Evolutionary conservation across 192 early-diverging fungal genomes (phyloP).

Genomic region (Coemansia sp.): DNA sequence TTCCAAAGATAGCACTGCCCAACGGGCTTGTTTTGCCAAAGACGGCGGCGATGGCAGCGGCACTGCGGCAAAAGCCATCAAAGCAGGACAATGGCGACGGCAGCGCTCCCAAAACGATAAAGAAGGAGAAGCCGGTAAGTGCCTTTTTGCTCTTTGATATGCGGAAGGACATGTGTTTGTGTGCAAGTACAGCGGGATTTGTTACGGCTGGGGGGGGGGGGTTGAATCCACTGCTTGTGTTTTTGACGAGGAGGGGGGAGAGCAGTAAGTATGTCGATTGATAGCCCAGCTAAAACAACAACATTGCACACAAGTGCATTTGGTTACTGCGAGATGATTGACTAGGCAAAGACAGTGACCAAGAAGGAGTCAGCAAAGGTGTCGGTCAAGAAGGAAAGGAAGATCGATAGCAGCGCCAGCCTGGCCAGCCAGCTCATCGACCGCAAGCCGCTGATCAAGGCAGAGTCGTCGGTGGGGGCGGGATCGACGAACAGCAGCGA

Average conservation of each 20-base stretch:
- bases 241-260: no score
- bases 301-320: no score
- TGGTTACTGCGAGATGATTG: no score
- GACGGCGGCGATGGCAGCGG: background rate
- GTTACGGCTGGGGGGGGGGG: background rate
- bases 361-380: background rate
- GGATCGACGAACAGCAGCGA: conserved; percentile 35
- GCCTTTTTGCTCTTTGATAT: background rate
- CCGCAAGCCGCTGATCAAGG: conserved; percentile 44
- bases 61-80: background rate
- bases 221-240: no score
- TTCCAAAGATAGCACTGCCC: no score
- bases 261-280: no score
- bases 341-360: background rate
- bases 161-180: background rate
- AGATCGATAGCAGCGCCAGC: background rate
- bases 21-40: conserved; percentile 4
- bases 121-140: conserved; percentile 16
- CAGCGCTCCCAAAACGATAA: conserved; percentile 6
- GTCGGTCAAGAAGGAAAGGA: conserved; percentile 19
- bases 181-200: no score
- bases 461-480: conserved; percentile 28
- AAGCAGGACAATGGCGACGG: background rate
- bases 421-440: conserved; percentile 18
- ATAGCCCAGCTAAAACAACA: background rate